Evolutionary conservation across 1,284 basidiomycete genomes (phyloP), one percentile per base, ranked within the genome.

Genomic region (Omphalotus olearius): DNA sequence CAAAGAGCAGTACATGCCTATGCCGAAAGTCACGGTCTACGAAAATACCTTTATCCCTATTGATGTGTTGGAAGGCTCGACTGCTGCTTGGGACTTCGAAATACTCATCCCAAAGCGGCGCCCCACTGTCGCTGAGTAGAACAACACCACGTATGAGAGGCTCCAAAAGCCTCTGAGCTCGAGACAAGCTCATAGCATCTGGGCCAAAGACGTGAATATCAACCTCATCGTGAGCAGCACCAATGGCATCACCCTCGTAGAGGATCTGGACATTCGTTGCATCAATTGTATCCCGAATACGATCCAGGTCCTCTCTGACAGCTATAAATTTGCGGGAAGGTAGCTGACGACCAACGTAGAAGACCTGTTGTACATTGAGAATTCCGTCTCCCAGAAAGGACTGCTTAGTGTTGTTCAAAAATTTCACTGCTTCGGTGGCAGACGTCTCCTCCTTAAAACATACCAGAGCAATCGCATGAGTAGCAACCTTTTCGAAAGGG

Each of bases 61-160:
- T 33, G 30, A 33, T 33, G 30, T 9, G 30, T 9, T 33, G 9
- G 28, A 80, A 47, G 13, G 64, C 62, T 17, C 65, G 67, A 14
- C 52, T 49, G 44, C 75, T 71, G 47, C 65, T 70, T 6, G 65
- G 44, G 14, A 64, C 62, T 16, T 70, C 65, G 53, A 80, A 73
- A 50, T 75, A 75, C 11, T 72, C 70, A 51, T 78, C 71, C 78
- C 79, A 82, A 2, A 74, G 38, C 5, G 42, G 43, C 3, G n/a
- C 51, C 3, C 57, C 55, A n/a, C 58, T 57, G 1, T 61, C 66
- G 0, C 69, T 64, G 0, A 57, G 55, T 17, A 60, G 60, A 30
- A 75, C 53, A 20, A 69, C 60, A 10, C 79, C 79, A 6, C 60
- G 59, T 14, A 78, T 45, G 11, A 75, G 54, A 0, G 43, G 28